Conservation (phyloP, 208 protist species). For the Naegleria gruberi region DNA sequence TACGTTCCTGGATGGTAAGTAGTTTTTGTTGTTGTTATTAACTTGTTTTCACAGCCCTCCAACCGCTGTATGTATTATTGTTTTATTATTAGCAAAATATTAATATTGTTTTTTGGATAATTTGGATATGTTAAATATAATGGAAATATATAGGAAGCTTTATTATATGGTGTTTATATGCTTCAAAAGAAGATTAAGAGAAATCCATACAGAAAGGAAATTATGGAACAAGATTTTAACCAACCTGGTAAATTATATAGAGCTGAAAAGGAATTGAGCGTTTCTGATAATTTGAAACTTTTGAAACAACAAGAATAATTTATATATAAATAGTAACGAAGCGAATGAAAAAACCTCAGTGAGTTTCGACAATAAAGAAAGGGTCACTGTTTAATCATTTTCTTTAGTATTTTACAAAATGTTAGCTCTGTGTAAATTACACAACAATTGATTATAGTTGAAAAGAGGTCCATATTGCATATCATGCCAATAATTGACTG, state of each 20-base stretch:
- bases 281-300: neutral
- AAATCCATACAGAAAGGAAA: neutral
- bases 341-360: no score
- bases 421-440: neutral
- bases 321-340: no score
- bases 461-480: constrained; percentile 30
- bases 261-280: neutral
- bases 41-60: no score
- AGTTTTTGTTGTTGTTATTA: no score
- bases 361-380: no score
- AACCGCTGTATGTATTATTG: no score
- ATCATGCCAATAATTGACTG: constrained; percentile 84
- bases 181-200: constrained; percentile 75
- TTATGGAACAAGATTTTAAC: neutral
- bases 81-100: no score
- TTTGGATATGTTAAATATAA: no score
- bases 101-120: no score
- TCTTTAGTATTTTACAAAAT: neutral
- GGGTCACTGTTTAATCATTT: no score
- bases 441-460: neutral
- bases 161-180: constrained; percentile 76
- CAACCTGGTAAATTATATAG: neutral
- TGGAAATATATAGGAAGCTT: no score
- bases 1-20: constrained; percentile 98
- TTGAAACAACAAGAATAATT: neutral